phyloP scores from a whole-genome alignment of 1,284 basidiomycete species.

The Trichosporon coremiiforme region DNA sequence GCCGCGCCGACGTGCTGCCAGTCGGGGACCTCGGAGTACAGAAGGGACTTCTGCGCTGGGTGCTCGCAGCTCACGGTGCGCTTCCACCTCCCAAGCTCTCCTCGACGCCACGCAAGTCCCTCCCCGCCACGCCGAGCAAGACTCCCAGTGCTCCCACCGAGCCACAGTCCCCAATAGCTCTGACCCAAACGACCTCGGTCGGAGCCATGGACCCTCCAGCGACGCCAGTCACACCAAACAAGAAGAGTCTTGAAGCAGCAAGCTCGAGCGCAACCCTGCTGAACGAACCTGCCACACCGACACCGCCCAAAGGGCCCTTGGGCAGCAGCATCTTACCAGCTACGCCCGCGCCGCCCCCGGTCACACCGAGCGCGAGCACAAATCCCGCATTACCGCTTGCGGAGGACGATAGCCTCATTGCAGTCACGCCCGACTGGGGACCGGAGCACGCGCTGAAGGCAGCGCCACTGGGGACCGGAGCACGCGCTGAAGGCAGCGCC shows the following conservation, averaged over 20 bases:
- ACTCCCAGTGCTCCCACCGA: background rate
- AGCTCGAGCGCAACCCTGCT: conserved; percentile 16
- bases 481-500: conserved; percentile 46
- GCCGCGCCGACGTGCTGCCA: conserved; percentile 78
- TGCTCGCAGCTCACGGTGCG: conserved; percentile 65
- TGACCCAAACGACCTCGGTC: no score
- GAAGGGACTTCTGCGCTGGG: conserved; percentile 74
- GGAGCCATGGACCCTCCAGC: background rate
- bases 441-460: conserved; percentile 25
- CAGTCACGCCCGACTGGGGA: conserved; percentile 34
- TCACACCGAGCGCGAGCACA: conserved; percentile 27
- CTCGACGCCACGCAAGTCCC: conserved; percentile 55
- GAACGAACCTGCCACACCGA: conserved; percentile 8
- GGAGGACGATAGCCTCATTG: conserved; percentile 24
- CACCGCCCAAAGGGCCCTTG: background rate
- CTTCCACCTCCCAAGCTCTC: conserved; percentile 47
- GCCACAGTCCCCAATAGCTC: background rate
- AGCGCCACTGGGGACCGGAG: conserved; percentile 56
- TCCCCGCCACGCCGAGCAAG: conserved; percentile 21
- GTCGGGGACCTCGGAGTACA: conserved; percentile 81
- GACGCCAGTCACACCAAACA: background rate
- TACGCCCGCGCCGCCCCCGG: conserved; percentile 26
- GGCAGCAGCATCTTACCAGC: background rate
- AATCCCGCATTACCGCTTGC: conserved; percentile 28
- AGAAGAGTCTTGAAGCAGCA: background rate